Evolutionary conservation across 2,329 filamentous ascomycete species (phyloP).

Genomic region (Pestalotiopsis sp.): DNA sequence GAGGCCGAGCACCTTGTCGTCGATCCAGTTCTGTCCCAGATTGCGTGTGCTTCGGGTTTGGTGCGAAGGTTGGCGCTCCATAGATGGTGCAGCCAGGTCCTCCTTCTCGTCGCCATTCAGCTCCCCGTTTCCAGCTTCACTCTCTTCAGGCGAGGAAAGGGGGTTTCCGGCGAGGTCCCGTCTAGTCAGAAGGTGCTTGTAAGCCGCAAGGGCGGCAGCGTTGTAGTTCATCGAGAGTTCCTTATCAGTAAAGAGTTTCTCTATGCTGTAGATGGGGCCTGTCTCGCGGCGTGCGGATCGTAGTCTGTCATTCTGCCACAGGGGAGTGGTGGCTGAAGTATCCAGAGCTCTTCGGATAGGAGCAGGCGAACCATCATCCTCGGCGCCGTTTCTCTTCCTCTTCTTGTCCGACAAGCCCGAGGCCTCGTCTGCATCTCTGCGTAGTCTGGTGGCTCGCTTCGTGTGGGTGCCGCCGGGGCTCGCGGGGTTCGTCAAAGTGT

Average conservation of each 20-base stretch:
- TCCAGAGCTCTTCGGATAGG: slow-evolving; percentile 60
- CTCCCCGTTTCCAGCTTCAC: slow-evolving; percentile 55
- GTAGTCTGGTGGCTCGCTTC: slow-evolving; percentile 65
- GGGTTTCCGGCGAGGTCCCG: slow-evolving; percentile 53
- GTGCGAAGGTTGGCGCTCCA: slow-evolving; percentile 68
- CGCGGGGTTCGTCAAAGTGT: slow-evolving; percentile 65
- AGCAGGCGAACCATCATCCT: slow-evolving; percentile 66
- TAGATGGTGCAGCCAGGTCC: slow-evolving; percentile 52
- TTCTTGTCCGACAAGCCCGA: slow-evolving; percentile 62
- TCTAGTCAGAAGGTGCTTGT: slow-evolving; percentile 64
- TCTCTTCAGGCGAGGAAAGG: slow-evolving; percentile 54
- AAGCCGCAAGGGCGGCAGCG: slow-evolving; percentile 61
- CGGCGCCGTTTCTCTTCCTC: slow-evolving; percentile 60
- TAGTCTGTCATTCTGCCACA: slow-evolving; percentile 66
- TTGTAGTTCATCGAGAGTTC: slow-evolving; percentile 70
- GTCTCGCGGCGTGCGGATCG: slow-evolving; percentile 56
- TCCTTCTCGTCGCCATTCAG: slow-evolving; percentile 53
- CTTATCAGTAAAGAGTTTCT: slow-evolving; percentile 73
- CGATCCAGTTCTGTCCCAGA: slow-evolving; percentile 56
- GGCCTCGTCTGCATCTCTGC: slow-evolving; percentile 63
- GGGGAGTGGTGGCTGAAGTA: slow-evolving; percentile 58
- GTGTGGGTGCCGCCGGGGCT: slow-evolving; percentile 66
- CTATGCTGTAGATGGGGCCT: slow-evolving; percentile 65
- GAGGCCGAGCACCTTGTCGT: slow-evolving; percentile 61
- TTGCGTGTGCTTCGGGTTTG: slow-evolving; percentile 64